Base-by-base conservation (phyloP, 2,329 filamentous ascomycete genomes). In the Pseudopyrenochaeta lycopersici region DNA sequence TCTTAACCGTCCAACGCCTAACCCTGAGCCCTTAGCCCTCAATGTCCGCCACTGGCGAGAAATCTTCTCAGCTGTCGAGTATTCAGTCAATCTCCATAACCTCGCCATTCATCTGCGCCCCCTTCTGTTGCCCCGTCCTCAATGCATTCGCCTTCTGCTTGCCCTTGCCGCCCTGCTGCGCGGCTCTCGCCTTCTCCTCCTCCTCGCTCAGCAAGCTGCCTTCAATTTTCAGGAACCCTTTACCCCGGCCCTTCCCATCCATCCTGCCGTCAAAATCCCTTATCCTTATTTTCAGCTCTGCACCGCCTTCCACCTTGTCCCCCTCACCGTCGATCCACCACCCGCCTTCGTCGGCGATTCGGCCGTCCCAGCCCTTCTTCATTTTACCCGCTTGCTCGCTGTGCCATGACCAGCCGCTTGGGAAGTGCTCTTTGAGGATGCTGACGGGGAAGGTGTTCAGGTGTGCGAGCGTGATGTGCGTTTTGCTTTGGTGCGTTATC, bases 361-460 rank as follows among this genome's bases (percentile, higher is more conserved):
- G 45, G 2, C 58, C 69, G 33, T 72, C 48, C 73, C 71, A 56
- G 32, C 63, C 58, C 39, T 67, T 68, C 54, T 54, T 63, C 51
- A 55, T 60, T 36, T 58, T 54, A 31, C 43, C 64, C 50, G 41
- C 58, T 15, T 54, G 57, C 52, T 76, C 38, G 2, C 49, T 69
- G 46, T 78, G 71, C 89, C 92, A 98, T 56, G 81, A 86, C 95
- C 94, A 99, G 20, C 85, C 84, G 12, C 79, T 76, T 0, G 95
- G 95, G 14, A 99, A 80, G 31, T 91, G 83, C 56, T 85, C 85
- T 18, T 88, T 83, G 66, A 94, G 90, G 54, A 99, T 90, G 38
- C 89, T 91, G 1, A 94, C 91, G 64, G 95, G 96, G 82, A 98
- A 98, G 62, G 92, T 86, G 74, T 94, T 94, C 78, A 92, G 93